Percentiles rank a stretch among this genome's conserved stretches.
Evolutionary conservation across 2,329 filamentous ascomycete genomes (phyloP).

Genomic region (Chaetomiaceae sp.): DNA sequence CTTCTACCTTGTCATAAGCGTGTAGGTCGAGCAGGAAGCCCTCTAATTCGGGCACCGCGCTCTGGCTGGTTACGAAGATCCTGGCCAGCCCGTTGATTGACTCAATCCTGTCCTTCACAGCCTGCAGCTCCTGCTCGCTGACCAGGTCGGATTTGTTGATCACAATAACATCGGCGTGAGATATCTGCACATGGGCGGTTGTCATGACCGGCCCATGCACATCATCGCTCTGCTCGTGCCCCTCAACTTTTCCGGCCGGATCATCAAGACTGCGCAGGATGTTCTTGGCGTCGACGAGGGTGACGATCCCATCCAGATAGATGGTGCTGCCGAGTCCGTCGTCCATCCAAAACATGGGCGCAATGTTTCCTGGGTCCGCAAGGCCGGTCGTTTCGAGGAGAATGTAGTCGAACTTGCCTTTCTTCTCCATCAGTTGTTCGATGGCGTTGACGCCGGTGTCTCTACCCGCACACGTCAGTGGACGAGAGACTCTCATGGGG

Average conservation of each 20-base stretch:
- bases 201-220: constrained; percentile 68
- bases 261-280: constrained; percentile 79
- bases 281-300: constrained; percentile 92
- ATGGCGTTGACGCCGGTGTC: constrained; percentile 93
- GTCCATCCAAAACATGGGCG: constrained; percentile 96
- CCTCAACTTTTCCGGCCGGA: constrained; percentile 49
- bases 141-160: constrained; percentile 94
- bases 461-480: constrained; percentile 40
- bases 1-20: constrained; percentile 80
- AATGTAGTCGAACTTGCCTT: constrained; percentile 94
- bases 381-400: constrained; percentile 93
- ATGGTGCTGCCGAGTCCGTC: constrained; percentile 92
- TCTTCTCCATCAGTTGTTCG: constrained; percentile 90
- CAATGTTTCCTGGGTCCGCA: constrained; percentile 91
- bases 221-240: constrained; percentile 47
- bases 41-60: constrained; percentile 75
- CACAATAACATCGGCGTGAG: constrained; percentile 90
- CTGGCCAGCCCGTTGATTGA: constrained; percentile 89
- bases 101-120: constrained; percentile 64
- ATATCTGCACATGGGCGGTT: constrained; percentile 93
- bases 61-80: constrained; percentile 75
- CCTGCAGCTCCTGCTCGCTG: constrained; percentile 60
- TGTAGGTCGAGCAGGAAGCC: constrained; percentile 85
- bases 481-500: background rate
- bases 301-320: constrained; percentile 95